Evolutionary conservation across 2,329 filamentous ascomycete species (phyloP).

Genomic region (Talaromyces funiculosus): DNA sequence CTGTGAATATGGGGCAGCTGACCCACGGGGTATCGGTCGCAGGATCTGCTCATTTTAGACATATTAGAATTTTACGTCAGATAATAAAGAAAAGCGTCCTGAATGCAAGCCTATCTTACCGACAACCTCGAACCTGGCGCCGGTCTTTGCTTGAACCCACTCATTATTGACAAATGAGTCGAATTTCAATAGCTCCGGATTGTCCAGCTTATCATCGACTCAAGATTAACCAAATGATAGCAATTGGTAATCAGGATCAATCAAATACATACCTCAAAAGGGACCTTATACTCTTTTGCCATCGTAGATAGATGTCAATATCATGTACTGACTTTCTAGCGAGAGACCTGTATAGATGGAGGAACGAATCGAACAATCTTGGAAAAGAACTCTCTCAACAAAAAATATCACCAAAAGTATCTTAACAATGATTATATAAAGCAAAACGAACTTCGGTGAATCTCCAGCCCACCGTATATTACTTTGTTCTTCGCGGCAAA

Average conservation of each 20-base stretch:
- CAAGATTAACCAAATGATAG: neutral
- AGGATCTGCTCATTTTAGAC: conserved; percentile 8
- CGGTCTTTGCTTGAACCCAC: conserved; percentile 43
- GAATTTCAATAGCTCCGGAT: conserved; percentile 45
- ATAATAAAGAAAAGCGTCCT: neutral
- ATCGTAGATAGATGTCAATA: conserved; percentile 17
- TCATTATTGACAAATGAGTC: conserved; percentile 49
- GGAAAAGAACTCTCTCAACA: neutral
- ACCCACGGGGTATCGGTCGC: conserved; percentile 15
- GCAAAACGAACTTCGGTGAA: neutral
- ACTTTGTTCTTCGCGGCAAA: neutral
- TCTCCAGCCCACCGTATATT: neutral
- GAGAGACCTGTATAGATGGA: neutral
- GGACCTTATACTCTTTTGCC: conserved; percentile 32
- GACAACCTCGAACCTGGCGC: conserved; percentile 48
- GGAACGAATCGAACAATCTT: neutral
- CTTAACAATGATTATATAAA: neutral
- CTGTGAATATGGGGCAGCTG: conserved; percentile 14
- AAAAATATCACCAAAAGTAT: neutral
- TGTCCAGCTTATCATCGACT: conserved; percentile 32
- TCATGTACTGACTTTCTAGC: neutral
- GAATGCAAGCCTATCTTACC: conserved; percentile 23
- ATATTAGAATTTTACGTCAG: neutral
- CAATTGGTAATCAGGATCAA: neutral
- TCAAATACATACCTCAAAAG: conserved; percentile 30